Base-by-base conservation (phyloP, 352 stramenopile genomes). In the Phytophthora cryptogea region DNA sequence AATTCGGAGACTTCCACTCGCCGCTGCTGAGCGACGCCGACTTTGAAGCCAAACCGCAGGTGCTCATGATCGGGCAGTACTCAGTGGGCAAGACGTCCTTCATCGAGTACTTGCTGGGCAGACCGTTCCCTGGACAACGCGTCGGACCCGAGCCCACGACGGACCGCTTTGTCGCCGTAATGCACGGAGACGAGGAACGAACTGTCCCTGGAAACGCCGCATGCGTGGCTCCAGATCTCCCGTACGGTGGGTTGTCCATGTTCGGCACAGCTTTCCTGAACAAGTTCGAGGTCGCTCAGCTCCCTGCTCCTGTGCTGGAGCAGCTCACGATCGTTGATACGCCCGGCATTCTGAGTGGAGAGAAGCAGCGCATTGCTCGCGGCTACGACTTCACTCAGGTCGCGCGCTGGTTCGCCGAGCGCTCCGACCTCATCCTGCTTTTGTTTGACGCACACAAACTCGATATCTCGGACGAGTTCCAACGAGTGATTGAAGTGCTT, bases 381-480 rank as follows among this genome's bases (percentile, higher is more conserved):
- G 93, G 93, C 11, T 99, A 99, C 78, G 96, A 99, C 79, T 99
- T 99, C 68, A 86, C 87, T 7, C 75, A 95, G 37, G 88, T 97
- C 6, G 76, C 91, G 23, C 78, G 84, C 50, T 97, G 89, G 89
- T 98, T 99, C 69, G 96, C 94, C 7, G 95, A 98, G 80, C 92
- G 96, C 30, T 97, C 95, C 14, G 97, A 99, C 71, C 88, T 98
- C 47, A 99, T 99, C 66, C 77, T 99, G 54, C 76, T 99, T 8
- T 81, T 99, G n/a, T 99, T 99, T 76, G 97, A 99, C 80, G 96
- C 97, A 16, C 96, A 99, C 80, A 99, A 99, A 74, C 80, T 99
- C 20, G 97, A 99, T 76, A 99, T 99, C 67, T 98, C 90, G 16
- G 97, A 99, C 83, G 97, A 99, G 68, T 98, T 99, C 66, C 97